Evolutionary conservation across 2,329 filamentous ascomycete genomes (phyloP), one percentile per base, ranked within the genome.

Genomic region (Didymosphaeria variabile): DNA sequence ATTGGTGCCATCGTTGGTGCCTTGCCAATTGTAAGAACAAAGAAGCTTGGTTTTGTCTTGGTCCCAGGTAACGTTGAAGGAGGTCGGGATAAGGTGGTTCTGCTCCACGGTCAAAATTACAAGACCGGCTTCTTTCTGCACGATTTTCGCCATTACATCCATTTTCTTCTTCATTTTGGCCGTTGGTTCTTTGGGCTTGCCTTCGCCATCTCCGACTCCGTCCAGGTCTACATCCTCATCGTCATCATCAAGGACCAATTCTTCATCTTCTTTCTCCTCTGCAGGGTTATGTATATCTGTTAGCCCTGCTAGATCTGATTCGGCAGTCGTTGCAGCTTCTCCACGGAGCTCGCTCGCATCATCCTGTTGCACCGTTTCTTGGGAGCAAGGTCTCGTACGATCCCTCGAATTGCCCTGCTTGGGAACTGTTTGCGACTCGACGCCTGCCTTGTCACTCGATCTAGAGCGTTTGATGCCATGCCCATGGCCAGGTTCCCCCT

Each of bases 21-120:
- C 62, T 34, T 66, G 61, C 73, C 71, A 75, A 52, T 74, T 75
- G 65, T 74, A 75, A 21, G 57, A 67, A 38, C 71, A 74, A 5
- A 75, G 40, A 5, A 74, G 42, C n/a, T 75, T 70, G 6, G 69
- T 40, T 2, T 40, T 67, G 2, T 72, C 68, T 36, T 59, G 29
- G 7, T 72, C 64, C 71, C 72, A 75, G n/a, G 59, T 62, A 9
- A 74, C 65, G 4, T 57, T 53, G 32, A 55, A 44, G 9, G 56
- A 13, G 9, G 62, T 53, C 13, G 69, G 67, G 9, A 19, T 44
- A 29, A 72, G 56, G 1, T 64, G 26, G n/a, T 57, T 58, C 10
- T 54, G 31, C 23, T 59, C 38, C 23, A 73, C 65, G 5, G 58
- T 65, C 29, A 67, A 55, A 13, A 72, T 42, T 2, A 68, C 55